A percentile compares a stretch with the other conserved stretches of the same genome.
Evolutionary conservation across 139 green algal species (phyloP).

Genomic region (Chlorella sp.): DNA sequence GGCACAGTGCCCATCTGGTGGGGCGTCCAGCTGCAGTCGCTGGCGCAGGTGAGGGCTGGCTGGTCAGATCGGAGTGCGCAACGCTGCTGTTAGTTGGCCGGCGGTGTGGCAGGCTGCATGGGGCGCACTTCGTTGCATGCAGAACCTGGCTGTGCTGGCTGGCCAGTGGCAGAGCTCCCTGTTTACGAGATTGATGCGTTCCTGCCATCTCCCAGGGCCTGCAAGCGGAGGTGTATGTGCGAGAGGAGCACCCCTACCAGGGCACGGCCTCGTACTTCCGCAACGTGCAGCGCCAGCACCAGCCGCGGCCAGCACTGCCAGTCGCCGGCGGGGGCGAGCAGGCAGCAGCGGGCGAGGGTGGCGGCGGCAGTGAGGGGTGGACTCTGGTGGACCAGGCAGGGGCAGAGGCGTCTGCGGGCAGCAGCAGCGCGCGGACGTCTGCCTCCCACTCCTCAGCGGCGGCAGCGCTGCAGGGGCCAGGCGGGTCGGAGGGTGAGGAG

Average conservation of each 20-base stretch:
- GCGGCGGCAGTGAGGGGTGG: conserved; percentile 2
- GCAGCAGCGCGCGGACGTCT: background rate
- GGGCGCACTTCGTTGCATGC: background rate
- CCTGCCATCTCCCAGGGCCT: conserved; percentile 31
- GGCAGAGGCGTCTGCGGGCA: too few species aligned
- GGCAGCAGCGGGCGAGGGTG: background rate
- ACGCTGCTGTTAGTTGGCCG: too few species aligned
- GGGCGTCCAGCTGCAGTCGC: conserved; percentile 62
- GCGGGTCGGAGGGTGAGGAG: background rate
- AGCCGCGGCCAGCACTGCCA: conserved; percentile 9
- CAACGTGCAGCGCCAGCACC: conserved; percentile 78
- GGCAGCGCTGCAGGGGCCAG: background rate
- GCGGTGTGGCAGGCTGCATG: background rate
- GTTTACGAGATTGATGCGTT: too few species aligned
- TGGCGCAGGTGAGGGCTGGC: conserved; percentile 27
- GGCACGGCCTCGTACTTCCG: conserved; percentile 83
- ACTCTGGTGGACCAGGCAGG: conserved; percentile 11
- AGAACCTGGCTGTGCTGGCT: background rate
- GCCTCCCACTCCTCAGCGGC: background rate
- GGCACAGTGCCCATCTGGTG: conserved; percentile 87
- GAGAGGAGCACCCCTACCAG: conserved; percentile 76
- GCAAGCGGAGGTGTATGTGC: conserved; percentile 81
- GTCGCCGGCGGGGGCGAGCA: background rate
- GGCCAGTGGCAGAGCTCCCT: background rate
- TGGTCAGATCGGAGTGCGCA: background rate